These are phyloP conservation scores for Tricholoma hemisulphureum DNA, from an alignment of 768 basidiomycete species.

Conservation along the genomic window DNA sequence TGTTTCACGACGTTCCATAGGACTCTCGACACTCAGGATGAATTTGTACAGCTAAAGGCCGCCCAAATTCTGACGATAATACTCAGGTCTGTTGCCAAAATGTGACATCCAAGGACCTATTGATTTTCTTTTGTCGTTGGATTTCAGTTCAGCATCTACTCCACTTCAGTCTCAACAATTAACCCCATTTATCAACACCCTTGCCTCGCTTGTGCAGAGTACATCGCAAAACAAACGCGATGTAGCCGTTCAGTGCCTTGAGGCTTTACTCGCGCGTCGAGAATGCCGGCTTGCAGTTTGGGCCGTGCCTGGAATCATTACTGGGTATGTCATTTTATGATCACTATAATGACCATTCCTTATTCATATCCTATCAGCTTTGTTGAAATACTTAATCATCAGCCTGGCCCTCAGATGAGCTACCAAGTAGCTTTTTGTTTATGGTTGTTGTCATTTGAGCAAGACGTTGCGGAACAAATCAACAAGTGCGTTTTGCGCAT, in stretches of 20 bases:
- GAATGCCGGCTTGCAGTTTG: slow-evolving; percentile 81
- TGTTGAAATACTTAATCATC: slow-evolving; percentile 77
- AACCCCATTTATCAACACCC: slow-evolving; percentile 55
- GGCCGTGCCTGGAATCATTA: slow-evolving; percentile 64
- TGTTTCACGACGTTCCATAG: slow-evolving; percentile 39
- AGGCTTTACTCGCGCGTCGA: slow-evolving; percentile 77
- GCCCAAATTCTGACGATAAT: slow-evolving; percentile 86
- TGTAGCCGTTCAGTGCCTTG: slow-evolving; percentile 88
- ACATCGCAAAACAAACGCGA: slow-evolving; percentile 71
- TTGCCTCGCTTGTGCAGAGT: slow-evolving; percentile 62
- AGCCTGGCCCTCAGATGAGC: slow-evolving; percentile 88
- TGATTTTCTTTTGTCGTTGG: background rate
- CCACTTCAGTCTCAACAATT: slow-evolving; percentile 52
- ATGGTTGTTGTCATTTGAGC: slow-evolving; percentile 93
- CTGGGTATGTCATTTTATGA: slow-evolving; percentile 48
- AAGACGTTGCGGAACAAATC: slow-evolving; percentile 78
- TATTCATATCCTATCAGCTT: slow-evolving; percentile 46
- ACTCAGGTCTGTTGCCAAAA: slow-evolving; percentile 54
- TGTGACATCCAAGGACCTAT: slow-evolving; percentile 2
- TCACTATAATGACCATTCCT: background rate
- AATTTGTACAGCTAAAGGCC: slow-evolving; percentile 91
- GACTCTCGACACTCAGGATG: slow-evolving; percentile 81
- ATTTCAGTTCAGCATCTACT: slow-evolving; percentile 47
- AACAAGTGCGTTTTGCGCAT: slow-evolving; percentile 63
- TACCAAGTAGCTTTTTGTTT: slow-evolving; percentile 93